phyloP scores from a whole-genome alignment of 1,284 basidiomycete genomes.

The Singerocomus rubriflavus region DNA sequence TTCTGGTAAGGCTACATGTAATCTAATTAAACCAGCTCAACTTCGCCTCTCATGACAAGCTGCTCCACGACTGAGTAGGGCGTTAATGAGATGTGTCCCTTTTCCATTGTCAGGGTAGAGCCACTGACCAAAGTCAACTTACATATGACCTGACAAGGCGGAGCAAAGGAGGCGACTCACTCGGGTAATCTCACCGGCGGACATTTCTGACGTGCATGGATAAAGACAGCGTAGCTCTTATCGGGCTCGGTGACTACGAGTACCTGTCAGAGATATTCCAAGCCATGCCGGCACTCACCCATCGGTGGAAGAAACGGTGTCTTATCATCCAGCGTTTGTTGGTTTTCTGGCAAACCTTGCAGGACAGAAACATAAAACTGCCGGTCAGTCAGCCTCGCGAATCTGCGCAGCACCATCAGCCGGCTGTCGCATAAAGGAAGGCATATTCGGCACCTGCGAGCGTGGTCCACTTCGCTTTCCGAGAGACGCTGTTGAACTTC shows the following conservation, averaged over 20 bases:
- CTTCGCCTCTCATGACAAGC: conserved; percentile 62
- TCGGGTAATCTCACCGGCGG: conserved; percentile 69
- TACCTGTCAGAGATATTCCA: conserved; percentile 9
- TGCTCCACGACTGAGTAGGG: conserved; percentile 72
- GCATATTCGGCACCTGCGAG: conserved; percentile 50
- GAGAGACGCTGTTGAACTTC: conserved; percentile 72
- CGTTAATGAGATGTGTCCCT: conserved; percentile 67
- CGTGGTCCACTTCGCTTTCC: conserved; percentile 76
- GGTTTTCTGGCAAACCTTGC: conserved; percentile 72
- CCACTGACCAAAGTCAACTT: conserved; percentile 43
- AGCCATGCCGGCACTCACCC: conserved; percentile 50
- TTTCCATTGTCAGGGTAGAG: conserved; percentile 57
- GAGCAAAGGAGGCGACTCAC: conserved; percentile 43
- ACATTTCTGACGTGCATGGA: conserved; percentile 70
- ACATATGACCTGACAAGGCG: conserved; percentile 1
- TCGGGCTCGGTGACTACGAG: conserved; percentile 72
- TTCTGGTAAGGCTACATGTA: conserved; percentile 19
- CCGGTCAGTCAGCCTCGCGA: conserved; percentile 66
- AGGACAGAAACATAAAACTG: conserved; percentile 76
- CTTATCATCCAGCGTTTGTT: conserved; percentile 72
- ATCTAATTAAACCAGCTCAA: conserved; percentile 59
- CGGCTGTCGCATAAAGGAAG: not conserved
- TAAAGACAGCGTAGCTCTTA: conserved; percentile 71
- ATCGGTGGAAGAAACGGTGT: conserved; percentile 71
- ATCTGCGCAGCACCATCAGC: conserved; percentile 41